Percentiles rank a stretch among this genome's conserved stretches.
phyloP scores from a whole-genome alignment of 352 stramenopile genomes.

The Discostella stelligera region DNA sequence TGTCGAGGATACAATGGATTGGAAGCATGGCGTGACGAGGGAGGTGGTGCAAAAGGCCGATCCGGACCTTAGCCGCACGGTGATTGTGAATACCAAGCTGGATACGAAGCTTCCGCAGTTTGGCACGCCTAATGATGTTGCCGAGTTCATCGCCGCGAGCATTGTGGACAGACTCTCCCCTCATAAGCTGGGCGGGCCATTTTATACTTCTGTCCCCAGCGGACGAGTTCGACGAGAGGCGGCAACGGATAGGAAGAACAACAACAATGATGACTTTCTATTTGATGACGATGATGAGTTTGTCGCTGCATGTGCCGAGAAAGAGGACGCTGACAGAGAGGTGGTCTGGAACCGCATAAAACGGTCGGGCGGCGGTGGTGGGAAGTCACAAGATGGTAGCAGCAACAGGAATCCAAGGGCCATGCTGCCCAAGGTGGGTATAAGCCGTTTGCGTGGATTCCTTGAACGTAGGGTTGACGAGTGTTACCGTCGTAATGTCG shows the following conservation, averaged over 20 bases:
- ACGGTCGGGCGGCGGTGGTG: constrained; percentile 11
- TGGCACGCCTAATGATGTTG: constrained; percentile 74
- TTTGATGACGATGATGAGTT: constrained; percentile 84
- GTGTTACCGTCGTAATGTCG: constrained; percentile 83
- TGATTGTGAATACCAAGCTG: constrained; percentile 86
- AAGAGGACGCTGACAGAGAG: constrained; percentile 59
- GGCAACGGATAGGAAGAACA: constrained; percentile 2
- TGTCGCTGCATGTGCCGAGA: constrained; percentile 65
- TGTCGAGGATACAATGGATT: constrained; percentile 86
- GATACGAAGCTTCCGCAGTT: constrained; percentile 85
- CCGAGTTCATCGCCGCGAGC: constrained; percentile 64
- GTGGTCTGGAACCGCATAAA: constrained; percentile 34
- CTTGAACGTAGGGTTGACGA: constrained; percentile 85
- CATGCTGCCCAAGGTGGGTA: constrained; percentile 68
- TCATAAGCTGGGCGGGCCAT: constrained; percentile 81
- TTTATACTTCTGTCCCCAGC: constrained; percentile 84
- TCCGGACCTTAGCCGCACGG: constrained; percentile 82
- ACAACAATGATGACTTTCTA: constrained; percentile 47
- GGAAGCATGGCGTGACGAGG: constrained; percentile 84
- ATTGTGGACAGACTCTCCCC: constrained; percentile 76
- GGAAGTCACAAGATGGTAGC: background rate
- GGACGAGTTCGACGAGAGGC: constrained; percentile 71
- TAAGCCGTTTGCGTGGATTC: constrained; percentile 78
- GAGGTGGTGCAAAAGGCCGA: constrained; percentile 77
- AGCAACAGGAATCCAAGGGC: constrained; percentile 37